Base-by-base conservation (phyloP, 768 basidiomycete species). In the Lactifluus hygrophoroides region DNA sequence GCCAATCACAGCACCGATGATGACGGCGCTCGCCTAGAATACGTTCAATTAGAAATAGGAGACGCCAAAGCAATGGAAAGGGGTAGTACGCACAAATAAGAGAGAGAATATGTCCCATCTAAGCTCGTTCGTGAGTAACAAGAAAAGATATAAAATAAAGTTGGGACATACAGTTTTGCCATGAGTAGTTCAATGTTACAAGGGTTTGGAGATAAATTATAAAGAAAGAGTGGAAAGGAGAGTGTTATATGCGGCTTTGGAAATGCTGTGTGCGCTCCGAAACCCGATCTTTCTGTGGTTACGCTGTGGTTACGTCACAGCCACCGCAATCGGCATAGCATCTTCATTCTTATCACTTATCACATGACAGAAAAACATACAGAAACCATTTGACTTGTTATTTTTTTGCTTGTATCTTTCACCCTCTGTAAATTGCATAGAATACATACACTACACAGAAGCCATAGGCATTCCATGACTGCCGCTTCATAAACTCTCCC, bases 371-470 rank as follows among this genome's bases (percentile, higher is more conserved):
- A 35, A 14, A 35, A 35, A 13, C 1, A 32, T 32, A 32, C 30
- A 42, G 19, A 42, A 19, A 42, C 40, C 30, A 45, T 14, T 19
- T 46, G n/a, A n/a, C n/a, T n/a, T n/a, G n/a, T n/a, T 17, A 11
- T 45, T 45, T 45, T 19, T 32, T 48, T 3, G 19, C 23, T 37
- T 21, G 35, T 37, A 16, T 32, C 51, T 53, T 53, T 51, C 56
- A 25, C 38, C 43, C 45, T 43, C 43, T 21, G 37, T 30, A 47
- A 45, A 47, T 30, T 38, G 42, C 47, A 56, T 51, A 60, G 34
- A 60, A 60, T 60, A 60, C 54, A 60, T 55, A 60, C 58, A 60
- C n/a, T 56, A 51, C 34, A 42, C 46, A 53, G 38, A 58, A 56
- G 40, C 38, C 51, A 58, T 58, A n/a, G 35, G 16, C 50, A 30